These are phyloP conservation scores for Bolboschoenus planiculmis DNA, from an alignment of 176 grass and related monocot genomes.

Conservation along the genomic window DNA sequence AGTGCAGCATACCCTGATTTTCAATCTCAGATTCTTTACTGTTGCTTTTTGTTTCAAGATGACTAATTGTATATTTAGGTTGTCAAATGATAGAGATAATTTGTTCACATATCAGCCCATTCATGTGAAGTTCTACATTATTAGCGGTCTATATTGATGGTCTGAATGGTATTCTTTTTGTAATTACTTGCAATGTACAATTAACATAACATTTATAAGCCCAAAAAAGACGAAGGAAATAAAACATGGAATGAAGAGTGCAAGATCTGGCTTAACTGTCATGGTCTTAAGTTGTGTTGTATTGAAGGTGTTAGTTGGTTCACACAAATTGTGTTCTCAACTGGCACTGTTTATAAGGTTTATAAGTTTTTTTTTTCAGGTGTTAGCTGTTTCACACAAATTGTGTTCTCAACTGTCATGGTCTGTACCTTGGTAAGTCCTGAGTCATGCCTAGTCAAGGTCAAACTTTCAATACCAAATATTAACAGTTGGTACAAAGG, in stretches of 20 bases:
- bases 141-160: background rate
- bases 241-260: background rate
- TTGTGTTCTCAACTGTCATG: background rate
- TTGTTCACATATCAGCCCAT: background rate
- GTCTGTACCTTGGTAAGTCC: background rate
- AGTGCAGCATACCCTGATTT: background rate
- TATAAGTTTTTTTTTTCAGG: background rate
- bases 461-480: background rate
- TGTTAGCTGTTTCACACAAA: background rate
- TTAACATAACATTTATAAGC: background rate
- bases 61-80: background rate
- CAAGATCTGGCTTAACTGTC: background rate
- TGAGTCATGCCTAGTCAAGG: background rate
- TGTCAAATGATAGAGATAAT: too few species aligned
- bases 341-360: background rate
- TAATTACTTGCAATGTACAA: background rate
- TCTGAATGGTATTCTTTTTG: background rate
- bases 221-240: background rate
- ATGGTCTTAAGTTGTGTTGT: background rate
- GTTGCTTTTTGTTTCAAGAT: background rate
- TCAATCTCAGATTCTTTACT: background rate
- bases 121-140: background rate
- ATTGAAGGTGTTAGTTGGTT: background rate
- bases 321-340: background rate
- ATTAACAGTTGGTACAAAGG: background rate